Percentiles rank a stretch among this genome's conserved stretches.
Evolutionary conservation across 305 asterid species (phyloP).

Genomic region (Solanum hybrid): DNA sequence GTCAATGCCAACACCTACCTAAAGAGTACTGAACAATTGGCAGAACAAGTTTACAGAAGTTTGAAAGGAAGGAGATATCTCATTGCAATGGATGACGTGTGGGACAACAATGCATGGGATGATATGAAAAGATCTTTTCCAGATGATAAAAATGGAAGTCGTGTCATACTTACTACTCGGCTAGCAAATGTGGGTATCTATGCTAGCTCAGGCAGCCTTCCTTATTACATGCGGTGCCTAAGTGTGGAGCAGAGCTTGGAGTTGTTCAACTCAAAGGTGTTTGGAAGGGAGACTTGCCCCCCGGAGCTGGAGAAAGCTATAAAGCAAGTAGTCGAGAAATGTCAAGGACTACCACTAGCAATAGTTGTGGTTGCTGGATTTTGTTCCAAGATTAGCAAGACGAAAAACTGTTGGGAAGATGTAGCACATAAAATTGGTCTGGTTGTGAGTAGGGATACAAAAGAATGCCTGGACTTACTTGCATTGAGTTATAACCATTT

Average conservation of each 20-base stretch:
- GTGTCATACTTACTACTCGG: not conserved
- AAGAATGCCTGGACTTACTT: not conserved
- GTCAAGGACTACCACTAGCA: constrained; percentile 5
- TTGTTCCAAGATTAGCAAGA: not conserved
- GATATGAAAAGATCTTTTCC: not conserved
- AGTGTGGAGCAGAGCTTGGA: not conserved
- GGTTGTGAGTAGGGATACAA: not conserved
- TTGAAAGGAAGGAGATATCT: constrained; percentile 9
- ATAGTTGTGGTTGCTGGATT: not conserved
- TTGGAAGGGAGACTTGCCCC: not conserved
- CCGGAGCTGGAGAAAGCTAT: not conserved
- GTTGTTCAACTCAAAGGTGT: constrained; percentile 1
- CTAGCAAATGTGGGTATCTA: not conserved
- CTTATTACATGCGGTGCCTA: not conserved
- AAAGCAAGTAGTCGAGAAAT: not conserved
- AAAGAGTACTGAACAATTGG: not conserved
- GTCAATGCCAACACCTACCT: not conserved
- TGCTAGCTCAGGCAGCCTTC: not conserved
- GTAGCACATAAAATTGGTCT: not conserved
- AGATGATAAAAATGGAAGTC: constrained; percentile 4
- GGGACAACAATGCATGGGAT: constrained; percentile 6
- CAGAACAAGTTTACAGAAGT: not conserved
- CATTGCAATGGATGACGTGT: constrained; percentile 6
- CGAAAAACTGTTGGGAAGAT: not conserved
- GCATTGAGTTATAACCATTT: not conserved